Base-by-base conservation (phyloP, 2,329 filamentous ascomycete genomes). In the Arthroderma sp. region DNA sequence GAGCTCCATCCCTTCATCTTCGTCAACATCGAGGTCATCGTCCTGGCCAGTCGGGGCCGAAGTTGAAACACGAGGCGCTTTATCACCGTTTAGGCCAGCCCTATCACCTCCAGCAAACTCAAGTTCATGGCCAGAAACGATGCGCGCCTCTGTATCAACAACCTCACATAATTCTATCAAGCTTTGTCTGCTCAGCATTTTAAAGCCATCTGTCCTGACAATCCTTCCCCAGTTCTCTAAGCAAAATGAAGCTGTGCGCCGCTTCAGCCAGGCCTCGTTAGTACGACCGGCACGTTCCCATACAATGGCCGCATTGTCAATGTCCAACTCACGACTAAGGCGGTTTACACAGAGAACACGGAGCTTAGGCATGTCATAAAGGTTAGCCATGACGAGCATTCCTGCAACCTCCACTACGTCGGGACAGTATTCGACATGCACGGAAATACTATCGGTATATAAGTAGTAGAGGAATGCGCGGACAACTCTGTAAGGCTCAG, bases 301-400 rank as follows among this genome's bases (percentile, higher is more conserved):
- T 46, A 94, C 88, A 54, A 93, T 82, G 51, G 91, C 94, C 2
- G 89, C 89, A 58, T 95, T 87, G 48, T 94, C 86, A 34, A 96
- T 83, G 59, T 96, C 89, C 3, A 98, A 75, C 59, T 98, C 91
- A 50, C 86, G 83, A 45, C 84, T 82, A 3, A 98, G 74, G 6
- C 91, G 78, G 59, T 94, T 89, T 44, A 96, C 84, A 60, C 89
- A 95, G 1, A 96, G 73, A 5, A 94, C 75, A 15, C 89, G 83
- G 27, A 98, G 77, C 53, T 91, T 86, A 1, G 88, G 88, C 68
- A 98, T 93, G 59, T 95, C 89, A 67, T 98, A 98, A 39, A 96
- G 85, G 62, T 96, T 95, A 37, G 87, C 87, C 85, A 98, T 93
- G 51, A 98, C 89, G 3, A 98, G 74, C 63, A 98, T 78, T 6